These are phyloP conservation scores for Rhododendron molle DNA, from an alignment of 148 eudicot genomes.

Conservation along the genomic window DNA sequence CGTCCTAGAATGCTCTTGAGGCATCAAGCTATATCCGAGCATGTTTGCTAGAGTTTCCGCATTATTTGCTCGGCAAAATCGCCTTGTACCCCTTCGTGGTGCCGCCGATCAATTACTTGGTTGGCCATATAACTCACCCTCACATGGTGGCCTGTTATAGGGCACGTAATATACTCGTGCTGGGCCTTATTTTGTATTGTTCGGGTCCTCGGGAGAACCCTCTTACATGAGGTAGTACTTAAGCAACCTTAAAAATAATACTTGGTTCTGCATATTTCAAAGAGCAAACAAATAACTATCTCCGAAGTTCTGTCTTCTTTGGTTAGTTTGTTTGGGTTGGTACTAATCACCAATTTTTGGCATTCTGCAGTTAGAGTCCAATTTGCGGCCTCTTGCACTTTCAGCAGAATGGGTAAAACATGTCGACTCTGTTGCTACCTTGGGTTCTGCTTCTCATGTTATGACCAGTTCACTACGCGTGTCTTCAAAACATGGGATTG, in stretches of 20 bases:
- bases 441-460: constrained; percentile 79
- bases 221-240: neutral
- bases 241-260: neutral
- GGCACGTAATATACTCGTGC: neutral
- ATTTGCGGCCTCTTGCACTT: constrained; percentile 57
- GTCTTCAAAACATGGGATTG: constrained; percentile 45
- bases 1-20: too few relatives aligned
- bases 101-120: neutral
- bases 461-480: constrained; percentile 43
- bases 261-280: neutral
- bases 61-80: neutral
- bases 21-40: too few relatives aligned
- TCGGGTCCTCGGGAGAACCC: neutral
- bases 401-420: constrained; percentile 77
- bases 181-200: neutral
- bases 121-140: neutral
- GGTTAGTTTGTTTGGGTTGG: constrained; percentile 11
- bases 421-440: constrained; percentile 59
- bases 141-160: neutral
- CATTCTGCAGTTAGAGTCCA: constrained; percentile 72
- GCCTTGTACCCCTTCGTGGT: neutral
- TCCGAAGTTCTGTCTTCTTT: constrained; percentile 1
- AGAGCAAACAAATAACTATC: neutral
- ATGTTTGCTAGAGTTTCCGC: too few relatives aligned
- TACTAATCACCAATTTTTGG: neutral